Percentiles rank a stretch among this genome's conserved stretches.
phyloP scores from a whole-genome alignment of 306 rosid genomes.

The Fagus sylvatica region DNA sequence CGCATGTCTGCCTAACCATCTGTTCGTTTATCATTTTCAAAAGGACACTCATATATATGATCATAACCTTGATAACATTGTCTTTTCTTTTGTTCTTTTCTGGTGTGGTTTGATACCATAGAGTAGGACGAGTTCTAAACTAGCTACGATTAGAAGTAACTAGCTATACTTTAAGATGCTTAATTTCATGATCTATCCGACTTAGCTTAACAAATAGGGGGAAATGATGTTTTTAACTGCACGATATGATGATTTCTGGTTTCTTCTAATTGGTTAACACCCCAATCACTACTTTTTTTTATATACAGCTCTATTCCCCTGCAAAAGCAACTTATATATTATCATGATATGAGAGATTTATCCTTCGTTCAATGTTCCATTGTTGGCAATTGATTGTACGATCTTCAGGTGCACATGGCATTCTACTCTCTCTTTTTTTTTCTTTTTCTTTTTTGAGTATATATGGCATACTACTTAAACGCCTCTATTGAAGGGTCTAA shows the following conservation, averaged over 20 bases:
- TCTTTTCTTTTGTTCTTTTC: constrained; percentile 30
- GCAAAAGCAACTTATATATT: no score
- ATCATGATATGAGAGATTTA: no score
- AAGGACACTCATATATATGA: constrained; percentile 13
- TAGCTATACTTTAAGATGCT: not conserved
- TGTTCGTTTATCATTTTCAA: not conserved
- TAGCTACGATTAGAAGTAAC: not conserved
- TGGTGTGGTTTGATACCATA: constrained; percentile 12
- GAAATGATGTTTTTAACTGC: not conserved
- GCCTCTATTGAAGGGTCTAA: no score
- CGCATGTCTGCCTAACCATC: not conserved
- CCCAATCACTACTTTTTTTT: not conserved
- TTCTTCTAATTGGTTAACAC: not conserved
- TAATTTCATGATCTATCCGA: not conserved
- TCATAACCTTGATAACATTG: constrained; percentile 12
- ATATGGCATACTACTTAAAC: no score
- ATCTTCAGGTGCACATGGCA: no score
- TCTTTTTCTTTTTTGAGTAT: no score
- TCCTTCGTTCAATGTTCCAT: no score
- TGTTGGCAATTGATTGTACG: no score
- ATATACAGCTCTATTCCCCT: not conserved
- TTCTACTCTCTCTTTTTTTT: no score
- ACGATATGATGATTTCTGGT: not conserved
- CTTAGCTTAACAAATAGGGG: not conserved
- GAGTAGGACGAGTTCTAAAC: constrained; percentile 7